These are phyloP conservation scores for Arthroderma sp. DNA, from an alignment of 2,329 filamentous ascomycete genomes.

Conservation along the genomic window DNA sequence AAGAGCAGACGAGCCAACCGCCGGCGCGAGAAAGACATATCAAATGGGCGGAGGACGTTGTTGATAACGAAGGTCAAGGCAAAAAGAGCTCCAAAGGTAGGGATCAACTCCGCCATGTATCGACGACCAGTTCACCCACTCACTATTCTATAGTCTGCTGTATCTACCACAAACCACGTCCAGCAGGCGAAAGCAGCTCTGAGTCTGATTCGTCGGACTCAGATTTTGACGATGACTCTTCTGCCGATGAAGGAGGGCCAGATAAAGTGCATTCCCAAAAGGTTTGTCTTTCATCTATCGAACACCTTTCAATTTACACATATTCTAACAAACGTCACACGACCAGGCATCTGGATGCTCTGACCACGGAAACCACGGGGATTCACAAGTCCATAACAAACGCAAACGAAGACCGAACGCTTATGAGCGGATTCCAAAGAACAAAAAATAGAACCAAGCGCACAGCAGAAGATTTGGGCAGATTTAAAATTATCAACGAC, in stretches of 20 bases:
- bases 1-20: neutral
- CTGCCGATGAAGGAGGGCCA: constrained; percentile 21
- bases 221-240: constrained; percentile 40
- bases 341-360: neutral
- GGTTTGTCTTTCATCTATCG: neutral
- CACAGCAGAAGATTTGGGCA: neutral
- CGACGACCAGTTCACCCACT: neutral
- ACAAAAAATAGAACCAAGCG: constrained; percentile 2
- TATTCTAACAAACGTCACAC: neutral
- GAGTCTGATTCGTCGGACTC: constrained; percentile 41
- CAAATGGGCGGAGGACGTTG: constrained; percentile 81
- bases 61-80: constrained; percentile 91
- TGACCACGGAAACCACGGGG: neutral
- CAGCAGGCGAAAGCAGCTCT: constrained; percentile 68
- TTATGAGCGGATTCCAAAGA: constrained; percentile 36
- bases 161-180: constrained; percentile 83
- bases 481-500: neutral
- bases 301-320: neutral
- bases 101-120: constrained; percentile 9
- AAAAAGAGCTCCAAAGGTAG: constrained; percentile 89
- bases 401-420: constrained; percentile 31
- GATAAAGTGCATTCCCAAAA: neutral
- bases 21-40: constrained; percentile 42
- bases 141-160: constrained; percentile 65
- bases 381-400: constrained; percentile 10